These are phyloP conservation scores for Aurifilum marmelostoma DNA, from an alignment of 2,329 filamentous ascomycete species.

Conservation along the genomic window DNA sequence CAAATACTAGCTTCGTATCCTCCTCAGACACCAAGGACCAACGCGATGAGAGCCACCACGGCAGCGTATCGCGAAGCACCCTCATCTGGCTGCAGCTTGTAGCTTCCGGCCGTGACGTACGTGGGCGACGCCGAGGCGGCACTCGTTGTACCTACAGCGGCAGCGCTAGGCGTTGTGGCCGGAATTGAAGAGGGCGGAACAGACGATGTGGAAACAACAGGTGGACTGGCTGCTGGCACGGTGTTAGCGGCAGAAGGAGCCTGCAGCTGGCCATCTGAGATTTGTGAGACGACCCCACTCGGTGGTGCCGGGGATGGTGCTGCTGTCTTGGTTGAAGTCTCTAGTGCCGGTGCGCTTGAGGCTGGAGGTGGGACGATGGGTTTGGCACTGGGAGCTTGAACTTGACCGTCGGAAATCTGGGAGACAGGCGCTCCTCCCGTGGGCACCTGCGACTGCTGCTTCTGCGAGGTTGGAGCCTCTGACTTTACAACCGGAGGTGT, in stretches of 20 bases:
- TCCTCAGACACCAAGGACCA: not conserved
- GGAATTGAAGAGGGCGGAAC: not conserved
- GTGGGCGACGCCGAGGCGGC: slow-evolving; percentile 5
- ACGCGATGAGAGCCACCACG: not conserved
- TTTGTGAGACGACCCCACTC: slow-evolving; percentile 4
- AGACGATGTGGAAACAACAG: no score
- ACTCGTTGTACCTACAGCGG: no score
- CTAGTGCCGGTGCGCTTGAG: not conserved
- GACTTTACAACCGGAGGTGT: not conserved
- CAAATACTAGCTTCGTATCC: not conserved
- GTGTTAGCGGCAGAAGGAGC: not conserved
- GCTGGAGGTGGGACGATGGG: not conserved
- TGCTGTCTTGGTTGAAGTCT: not conserved
- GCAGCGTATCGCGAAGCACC: slow-evolving; percentile 1
- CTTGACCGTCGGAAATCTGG: slow-evolving; percentile 6
- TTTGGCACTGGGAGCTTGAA: not conserved
- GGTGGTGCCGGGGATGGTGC: not conserved
- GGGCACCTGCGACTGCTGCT: not conserved
- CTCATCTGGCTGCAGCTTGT: not conserved
- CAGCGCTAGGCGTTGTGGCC: not conserved
- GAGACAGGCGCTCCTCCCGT: not conserved
- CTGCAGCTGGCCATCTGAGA: slow-evolving; percentile 3
- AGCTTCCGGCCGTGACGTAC: not conserved
- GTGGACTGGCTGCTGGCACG: not conserved
- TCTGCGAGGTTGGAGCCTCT: not conserved